Conservation (phyloP, 352 stramenopile species). For the Phytophthora syringae region DNA sequence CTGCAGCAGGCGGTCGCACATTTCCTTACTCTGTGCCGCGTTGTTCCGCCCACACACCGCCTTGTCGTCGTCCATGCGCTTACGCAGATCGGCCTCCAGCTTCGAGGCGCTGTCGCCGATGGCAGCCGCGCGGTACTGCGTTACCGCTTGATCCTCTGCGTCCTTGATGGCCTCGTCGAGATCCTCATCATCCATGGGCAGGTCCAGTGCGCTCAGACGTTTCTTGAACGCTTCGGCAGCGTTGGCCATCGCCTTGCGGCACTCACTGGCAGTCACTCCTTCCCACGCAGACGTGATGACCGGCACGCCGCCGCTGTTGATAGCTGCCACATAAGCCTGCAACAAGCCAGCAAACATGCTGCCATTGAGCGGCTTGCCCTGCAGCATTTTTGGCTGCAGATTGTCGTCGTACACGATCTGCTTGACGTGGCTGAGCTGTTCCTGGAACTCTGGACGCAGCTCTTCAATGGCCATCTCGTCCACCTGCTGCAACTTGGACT, state of each 20-base stretch:
- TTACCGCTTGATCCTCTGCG: constrained; percentile 55
- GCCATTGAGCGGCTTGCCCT: constrained; percentile 80
- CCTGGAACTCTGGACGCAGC: constrained; percentile 79
- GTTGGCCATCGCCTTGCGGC: constrained; percentile 70
- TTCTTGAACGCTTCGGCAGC: constrained; percentile 75
- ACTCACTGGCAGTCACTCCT: constrained; percentile 82
- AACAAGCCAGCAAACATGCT: constrained; percentile 87
- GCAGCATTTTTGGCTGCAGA: constrained; percentile 83
- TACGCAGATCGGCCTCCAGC: constrained; percentile 65
- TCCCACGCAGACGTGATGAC: constrained; percentile 91
- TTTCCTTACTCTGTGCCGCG: constrained; percentile 67
- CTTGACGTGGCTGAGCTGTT: constrained; percentile 71
- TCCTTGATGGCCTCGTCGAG: constrained; percentile 63
- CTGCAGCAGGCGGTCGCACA: constrained; percentile 81
- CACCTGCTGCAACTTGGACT: constrained; percentile 79
- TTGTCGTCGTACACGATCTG: constrained; percentile 74
- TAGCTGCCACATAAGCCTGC: constrained; percentile 85
- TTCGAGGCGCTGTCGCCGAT: constrained; percentile 76
- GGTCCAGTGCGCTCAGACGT: constrained; percentile 55
- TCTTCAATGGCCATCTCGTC: constrained; percentile 70
- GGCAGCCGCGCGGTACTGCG: constrained; percentile 64
- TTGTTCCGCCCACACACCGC: constrained; percentile 51
- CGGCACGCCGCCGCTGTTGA: constrained; percentile 89
- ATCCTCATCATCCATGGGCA: constrained; percentile 78
- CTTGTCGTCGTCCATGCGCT: constrained; percentile 81